Conservation (phyloP, 768 basidiomycete genomes). For the Kwoniella botswanensis region DNA sequence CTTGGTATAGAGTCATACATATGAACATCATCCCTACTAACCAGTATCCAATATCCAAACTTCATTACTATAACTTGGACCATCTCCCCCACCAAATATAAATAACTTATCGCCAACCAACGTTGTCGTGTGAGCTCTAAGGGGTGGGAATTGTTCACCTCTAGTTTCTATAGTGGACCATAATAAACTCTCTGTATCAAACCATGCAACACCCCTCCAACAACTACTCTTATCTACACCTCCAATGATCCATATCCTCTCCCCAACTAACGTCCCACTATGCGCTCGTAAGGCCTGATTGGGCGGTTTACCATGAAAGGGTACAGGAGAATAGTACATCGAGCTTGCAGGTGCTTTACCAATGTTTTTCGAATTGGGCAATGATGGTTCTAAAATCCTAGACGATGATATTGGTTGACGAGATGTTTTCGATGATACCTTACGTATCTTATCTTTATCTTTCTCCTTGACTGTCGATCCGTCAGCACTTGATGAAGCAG, state of each 20-base stretch:
- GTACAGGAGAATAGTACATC: conserved; percentile 52
- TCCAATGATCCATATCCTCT: conserved; percentile 83
- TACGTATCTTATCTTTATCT: conserved; percentile 13
- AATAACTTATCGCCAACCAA: conserved; percentile 73
- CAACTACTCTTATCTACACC: conserved; percentile 82
- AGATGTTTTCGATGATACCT: conserved; percentile 11
- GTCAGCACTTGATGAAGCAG: neutral
- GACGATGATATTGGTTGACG: conserved; percentile 11
- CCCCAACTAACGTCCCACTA: conserved; percentile 80
- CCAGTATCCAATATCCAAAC: conserved; percentile 82
- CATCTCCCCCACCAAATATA: conserved; percentile 86
- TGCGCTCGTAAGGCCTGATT: conserved; percentile 70
- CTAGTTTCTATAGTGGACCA: conserved; percentile 79
- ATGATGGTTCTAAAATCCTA: conserved; percentile 10
- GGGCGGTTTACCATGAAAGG: conserved; percentile 44
- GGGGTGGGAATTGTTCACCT: conserved; percentile 81
- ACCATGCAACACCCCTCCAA: conserved; percentile 77
- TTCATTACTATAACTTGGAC: conserved; percentile 77
- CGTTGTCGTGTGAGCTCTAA: conserved; percentile 85
- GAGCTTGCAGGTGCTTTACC: conserved; percentile 34
- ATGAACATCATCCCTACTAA: conserved; percentile 44
- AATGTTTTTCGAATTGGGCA: conserved; percentile 12
- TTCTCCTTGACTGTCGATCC: neutral
- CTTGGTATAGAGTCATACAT: no score
- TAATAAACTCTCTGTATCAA: conserved; percentile 87